Evolutionary conservation across 2,329 filamentous ascomycete species (phyloP).

Genomic region (Trichoderma guizhouense): DNA sequence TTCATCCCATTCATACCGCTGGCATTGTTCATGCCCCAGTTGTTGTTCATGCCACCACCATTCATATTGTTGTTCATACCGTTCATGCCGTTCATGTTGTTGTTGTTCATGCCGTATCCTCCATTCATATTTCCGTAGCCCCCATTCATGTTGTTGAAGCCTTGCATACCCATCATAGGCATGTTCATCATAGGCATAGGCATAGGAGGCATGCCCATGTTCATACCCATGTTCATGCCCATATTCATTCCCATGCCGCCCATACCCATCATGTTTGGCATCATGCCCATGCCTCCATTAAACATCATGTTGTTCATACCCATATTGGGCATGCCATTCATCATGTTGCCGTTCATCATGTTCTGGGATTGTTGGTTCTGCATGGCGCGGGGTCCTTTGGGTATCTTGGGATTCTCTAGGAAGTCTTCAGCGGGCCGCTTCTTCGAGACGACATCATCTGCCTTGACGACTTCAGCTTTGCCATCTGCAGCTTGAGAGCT

Average conservation of each 20-base stretch:
- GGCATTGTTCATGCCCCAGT: slow-evolving; percentile 23
- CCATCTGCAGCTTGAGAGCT: slow-evolving; percentile 38
- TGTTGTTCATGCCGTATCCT: slow-evolving; percentile 30
- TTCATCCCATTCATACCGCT: slow-evolving; percentile 25
- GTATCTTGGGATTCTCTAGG: slow-evolving; percentile 61
- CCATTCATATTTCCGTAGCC: slow-evolving; percentile 33
- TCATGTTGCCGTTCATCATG: slow-evolving; percentile 43
- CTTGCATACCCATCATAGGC: slow-evolving; percentile 27
- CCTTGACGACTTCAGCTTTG: slow-evolving; percentile 30
- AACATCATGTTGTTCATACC: slow-evolving; percentile 39
- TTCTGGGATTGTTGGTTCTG: slow-evolving; percentile 51
- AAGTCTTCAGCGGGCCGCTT: slow-evolving; percentile 80
- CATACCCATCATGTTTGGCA: slow-evolving; percentile 37
- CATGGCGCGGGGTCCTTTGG: slow-evolving; percentile 65
- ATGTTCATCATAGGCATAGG: slow-evolving; percentile 28
- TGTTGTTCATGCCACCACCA: slow-evolving; percentile 20
- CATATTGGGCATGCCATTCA: slow-evolving; percentile 43
- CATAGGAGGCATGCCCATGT: slow-evolving; percentile 32
- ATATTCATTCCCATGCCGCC: slow-evolving; percentile 29
- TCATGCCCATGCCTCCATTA: slow-evolving; percentile 33
- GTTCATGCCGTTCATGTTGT: slow-evolving; percentile 29
- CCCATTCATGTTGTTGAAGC: slow-evolving; percentile 32
- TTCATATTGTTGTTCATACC: slow-evolving; percentile 25
- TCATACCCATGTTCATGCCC: slow-evolving; percentile 22
- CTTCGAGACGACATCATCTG: slow-evolving; percentile 49